Percentiles rank a stretch among this genome's conserved stretches.
phyloP scores from a whole-genome alignment of 441 rosid species.

The Mallotus repandus region DNA sequence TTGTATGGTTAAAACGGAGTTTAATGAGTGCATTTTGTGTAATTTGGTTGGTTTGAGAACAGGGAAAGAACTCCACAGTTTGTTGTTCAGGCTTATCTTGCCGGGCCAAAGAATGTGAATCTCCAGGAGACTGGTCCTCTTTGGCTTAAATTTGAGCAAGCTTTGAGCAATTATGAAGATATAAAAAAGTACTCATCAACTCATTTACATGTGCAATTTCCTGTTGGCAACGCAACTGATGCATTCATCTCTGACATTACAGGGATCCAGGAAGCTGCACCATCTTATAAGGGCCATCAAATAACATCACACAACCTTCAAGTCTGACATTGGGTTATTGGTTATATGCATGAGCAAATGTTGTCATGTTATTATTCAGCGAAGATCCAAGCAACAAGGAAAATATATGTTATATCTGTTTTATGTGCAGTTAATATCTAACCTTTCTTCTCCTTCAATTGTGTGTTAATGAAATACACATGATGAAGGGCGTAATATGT shows the following conservation, averaged over 20 bases:
- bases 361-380: no score
- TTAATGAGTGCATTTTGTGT: no score
- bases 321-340: neutral
- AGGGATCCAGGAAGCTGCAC: slow-evolving; percentile 66
- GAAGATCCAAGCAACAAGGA: no score
- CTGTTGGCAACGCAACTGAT: neutral
- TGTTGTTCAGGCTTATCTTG: slow-evolving; percentile 70
- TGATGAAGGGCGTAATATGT: no score
- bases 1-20: neutral
- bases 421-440: neutral
- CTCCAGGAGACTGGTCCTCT: slow-evolving; percentile 49
- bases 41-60: slow-evolving; percentile 20
- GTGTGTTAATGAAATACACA: no score
- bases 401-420: neutral
- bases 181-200: slow-evolving; percentile 36
- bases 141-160: slow-evolving; percentile 56
- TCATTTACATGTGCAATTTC: neutral
- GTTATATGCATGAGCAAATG: no score
- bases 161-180: slow-evolving; percentile 40
- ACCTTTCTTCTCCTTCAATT: neutral
- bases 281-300: slow-evolving; percentile 39
- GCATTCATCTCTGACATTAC: slow-evolving; percentile 15
- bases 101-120: slow-evolving; percentile 65
- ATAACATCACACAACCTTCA: neutral
- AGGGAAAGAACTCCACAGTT: slow-evolving; percentile 75